Base-by-base conservation (phyloP, 495 filamentous ascomycete species). In the Sporormia fimetaria region DNA sequence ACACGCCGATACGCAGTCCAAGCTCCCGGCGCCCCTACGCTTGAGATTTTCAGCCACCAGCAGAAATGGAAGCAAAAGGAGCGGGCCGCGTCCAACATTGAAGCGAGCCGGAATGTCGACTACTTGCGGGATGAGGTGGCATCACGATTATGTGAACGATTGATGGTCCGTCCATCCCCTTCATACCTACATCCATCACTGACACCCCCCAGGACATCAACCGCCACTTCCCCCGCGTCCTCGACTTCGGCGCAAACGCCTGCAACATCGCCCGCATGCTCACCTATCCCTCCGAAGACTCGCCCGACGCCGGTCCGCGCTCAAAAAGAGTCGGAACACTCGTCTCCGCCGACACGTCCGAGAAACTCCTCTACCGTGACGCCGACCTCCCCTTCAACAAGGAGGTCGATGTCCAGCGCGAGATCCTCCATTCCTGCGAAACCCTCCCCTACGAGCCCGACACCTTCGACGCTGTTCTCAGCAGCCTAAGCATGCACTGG, bases 81-180 rank as follows among this genome's bases (percentile, higher is more conserved):
- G 60, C 76, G 90, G 17, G 79, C 87, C 6, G 87, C 83, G 4
- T 54, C 59, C 22, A 67, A 93, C 58, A 67, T 73, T 23, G 74
- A 84, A 47, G 56, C 63, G 30, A 87, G 86, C 55, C 70, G 87
- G 6, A 73, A 78, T 45, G 78, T 81, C 24, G 92, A 95, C 61
- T 95, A 95, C 59, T 64, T 99, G 36, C 81, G 84, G 55, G 84
- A 95, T 60, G 90, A 95, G 58, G 79, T 94, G 0, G 88, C 92
- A 20, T 65, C 65, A 27, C 74, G 92, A 32, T 68, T 99, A 21
- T 87, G 79, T 54, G 90, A 95, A 49, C 74, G 92, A 17, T 67
- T 99, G 29, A 64, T 94, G 52, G 87, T 92, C 63, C 39, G 61
- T 37, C 22, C 25, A 24, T 26, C 7, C 15, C 33, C 35, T 37